Percentiles rank a stretch among this genome's conserved stretches.
These are phyloP conservation scores for Fusarium odoratissimum DNA, from an alignment of 2,329 filamentous ascomycete genomes.

Conservation along the genomic window DNA sequence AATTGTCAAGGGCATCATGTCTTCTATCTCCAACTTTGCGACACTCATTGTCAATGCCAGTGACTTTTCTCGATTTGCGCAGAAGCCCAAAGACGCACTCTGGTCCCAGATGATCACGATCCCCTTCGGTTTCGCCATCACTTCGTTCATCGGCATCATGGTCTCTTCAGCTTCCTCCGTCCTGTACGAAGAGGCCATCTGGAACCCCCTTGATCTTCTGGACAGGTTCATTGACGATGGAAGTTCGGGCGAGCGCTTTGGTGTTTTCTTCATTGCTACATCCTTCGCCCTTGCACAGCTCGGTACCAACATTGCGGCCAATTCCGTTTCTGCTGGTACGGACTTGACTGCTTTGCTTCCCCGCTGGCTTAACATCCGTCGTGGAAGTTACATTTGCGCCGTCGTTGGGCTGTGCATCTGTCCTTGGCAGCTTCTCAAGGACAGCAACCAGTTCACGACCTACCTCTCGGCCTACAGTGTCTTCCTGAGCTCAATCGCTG, in stretches of 20 bases:
- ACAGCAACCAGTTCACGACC: constrained; percentile 86
- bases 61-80: constrained; percentile 87
- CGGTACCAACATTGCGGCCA: constrained; percentile 88
- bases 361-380: constrained; percentile 84
- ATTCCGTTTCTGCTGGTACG: constrained; percentile 80
- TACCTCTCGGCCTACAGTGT: constrained; percentile 94
- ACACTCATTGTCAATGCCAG: constrained; percentile 86
- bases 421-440: constrained; percentile 82
- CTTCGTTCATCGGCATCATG: constrained; percentile 85
- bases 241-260: constrained; percentile 75
- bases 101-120: constrained; percentile 85
- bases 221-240: constrained; percentile 76
- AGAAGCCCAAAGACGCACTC: constrained; percentile 78
- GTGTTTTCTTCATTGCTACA: constrained; percentile 77
- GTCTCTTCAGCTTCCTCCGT: constrained; percentile 79
- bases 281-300: constrained; percentile 84
- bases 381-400: constrained; percentile 88
- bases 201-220: constrained; percentile 78
- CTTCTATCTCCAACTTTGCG: constrained; percentile 89
- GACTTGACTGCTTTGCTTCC: constrained; percentile 85
- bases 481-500: constrained; percentile 92
- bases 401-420: constrained; percentile 85
- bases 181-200: constrained; percentile 75
- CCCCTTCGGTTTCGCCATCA: constrained; percentile 77
- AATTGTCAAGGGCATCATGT: constrained; percentile 88